A percentile compares a stretch with the other conserved stretches of the same genome.
These are phyloP conservation scores for Sporothrix protearum DNA, from an alignment of 2,329 filamentous ascomycete species.

Conservation along the genomic window DNA sequence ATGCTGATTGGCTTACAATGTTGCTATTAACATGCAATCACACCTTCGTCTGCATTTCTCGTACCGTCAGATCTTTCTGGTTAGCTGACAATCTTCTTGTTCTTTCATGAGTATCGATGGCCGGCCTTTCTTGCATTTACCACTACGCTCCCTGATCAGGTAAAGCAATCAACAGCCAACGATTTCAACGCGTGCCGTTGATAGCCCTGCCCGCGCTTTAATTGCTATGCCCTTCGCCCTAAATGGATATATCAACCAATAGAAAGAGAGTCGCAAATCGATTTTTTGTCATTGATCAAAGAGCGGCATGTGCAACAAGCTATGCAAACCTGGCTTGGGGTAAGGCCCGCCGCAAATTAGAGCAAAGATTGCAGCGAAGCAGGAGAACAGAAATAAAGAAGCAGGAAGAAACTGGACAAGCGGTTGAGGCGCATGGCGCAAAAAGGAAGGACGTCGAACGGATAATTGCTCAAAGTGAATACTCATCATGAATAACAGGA, in stretches of 20 bases:
- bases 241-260: conserved; percentile 2
- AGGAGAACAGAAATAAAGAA: neutral
- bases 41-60: neutral
- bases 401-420: neutral
- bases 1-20: neutral
- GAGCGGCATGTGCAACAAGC: conserved; percentile 1
- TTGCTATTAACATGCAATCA: neutral
- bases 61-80: neutral
- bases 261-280: neutral
- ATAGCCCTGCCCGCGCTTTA: neutral
- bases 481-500: no score
- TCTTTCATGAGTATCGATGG: neutral
- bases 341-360: neutral
- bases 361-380: neutral
- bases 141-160: neutral
- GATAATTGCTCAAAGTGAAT: no score
- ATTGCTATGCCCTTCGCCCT: neutral
- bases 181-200: neutral
- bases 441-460: neutral
- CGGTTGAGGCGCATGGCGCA: neutral
- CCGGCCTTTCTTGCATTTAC: neutral
- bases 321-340: neutral
- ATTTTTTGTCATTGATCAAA: neutral
- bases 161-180: neutral
- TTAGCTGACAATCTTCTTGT: no score